Conservation (phyloP, 2,329 filamentous ascomycete genomes). For the Colletotrichum abscissum region DNA sequence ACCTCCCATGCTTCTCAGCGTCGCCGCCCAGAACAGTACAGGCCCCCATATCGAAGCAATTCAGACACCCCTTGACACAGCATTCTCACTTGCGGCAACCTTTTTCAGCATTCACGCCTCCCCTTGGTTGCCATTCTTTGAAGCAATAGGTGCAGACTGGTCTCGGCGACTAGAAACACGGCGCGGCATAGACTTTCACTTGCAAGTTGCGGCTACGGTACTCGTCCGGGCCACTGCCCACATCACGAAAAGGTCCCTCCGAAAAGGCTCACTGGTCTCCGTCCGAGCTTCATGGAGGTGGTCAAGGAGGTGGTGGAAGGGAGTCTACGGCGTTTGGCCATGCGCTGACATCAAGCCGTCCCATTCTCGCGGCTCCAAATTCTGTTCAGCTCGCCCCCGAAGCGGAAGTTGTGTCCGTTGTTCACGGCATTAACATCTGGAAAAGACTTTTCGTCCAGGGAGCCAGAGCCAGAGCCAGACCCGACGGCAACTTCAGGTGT, state of each 20-base stretch:
- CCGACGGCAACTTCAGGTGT: not conserved
- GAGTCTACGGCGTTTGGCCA: constrained; percentile 9
- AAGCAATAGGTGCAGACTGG: not conserved
- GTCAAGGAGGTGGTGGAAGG: not conserved
- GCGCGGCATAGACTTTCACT: not conserved
- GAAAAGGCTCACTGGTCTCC: not conserved
- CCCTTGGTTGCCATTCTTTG: not conserved
- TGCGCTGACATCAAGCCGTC: constrained; percentile 13
- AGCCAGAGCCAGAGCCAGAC: not conserved
- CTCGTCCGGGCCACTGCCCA: constrained; percentile 11
- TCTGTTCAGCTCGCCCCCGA: constrained; percentile 10
- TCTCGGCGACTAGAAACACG: not conserved
- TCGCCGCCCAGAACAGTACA: not conserved
- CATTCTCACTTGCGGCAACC: not conserved
- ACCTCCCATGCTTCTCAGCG: not conserved
- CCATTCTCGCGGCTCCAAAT: not conserved
- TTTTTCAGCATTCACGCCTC: not conserved
- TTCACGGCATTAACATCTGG: constrained; percentile 20
- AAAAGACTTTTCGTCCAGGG: constrained; percentile 15
- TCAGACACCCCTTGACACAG: not conserved
- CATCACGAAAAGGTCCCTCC: constrained; percentile 21
- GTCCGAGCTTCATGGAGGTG: not conserved
- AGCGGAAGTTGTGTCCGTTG: constrained; percentile 18
- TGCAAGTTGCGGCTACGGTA: not conserved
- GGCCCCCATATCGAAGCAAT: not conserved